Percentiles rank a stretch among this genome's conserved stretches.
Evolutionary conservation across 805 yeast species (phyloP).

Genomic region (Saccharomycopsis sp.): DNA sequence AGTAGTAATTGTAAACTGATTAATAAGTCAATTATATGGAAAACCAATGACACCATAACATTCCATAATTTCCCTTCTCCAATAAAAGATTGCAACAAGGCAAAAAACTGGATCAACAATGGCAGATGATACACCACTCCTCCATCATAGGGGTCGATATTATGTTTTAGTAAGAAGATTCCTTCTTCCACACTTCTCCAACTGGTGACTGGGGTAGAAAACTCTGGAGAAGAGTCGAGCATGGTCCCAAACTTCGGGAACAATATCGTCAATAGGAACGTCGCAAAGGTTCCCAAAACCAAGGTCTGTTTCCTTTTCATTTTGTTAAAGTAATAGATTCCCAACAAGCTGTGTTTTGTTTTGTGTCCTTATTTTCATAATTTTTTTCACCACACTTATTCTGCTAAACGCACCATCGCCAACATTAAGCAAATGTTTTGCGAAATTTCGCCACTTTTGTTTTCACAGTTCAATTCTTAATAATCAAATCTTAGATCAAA

Average conservation of each 20-base stretch:
- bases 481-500: no score
- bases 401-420: no score
- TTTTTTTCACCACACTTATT: no score
- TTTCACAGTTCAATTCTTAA: no score
- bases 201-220: slow-evolving; percentile 68
- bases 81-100: slow-evolving; percentile 23
- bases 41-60: slow-evolving; percentile 26
- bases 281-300: neutral
- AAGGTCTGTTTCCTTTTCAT: neutral
- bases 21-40: slow-evolving; percentile 47
- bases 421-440: no score
- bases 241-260: slow-evolving; percentile 24
- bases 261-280: neutral
- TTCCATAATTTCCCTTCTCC: slow-evolving; percentile 12
- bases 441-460: no score
- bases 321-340: neutral
- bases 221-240: slow-evolving; percentile 44
- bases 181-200: slow-evolving; percentile 59
- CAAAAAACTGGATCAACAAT: slow-evolving; percentile 38
- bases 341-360: neutral
- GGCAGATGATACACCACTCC: slow-evolving; percentile 87
- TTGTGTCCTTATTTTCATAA: no score
- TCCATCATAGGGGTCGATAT: slow-evolving; percentile 65
- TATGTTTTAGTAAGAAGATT: slow-evolving; percentile 44
- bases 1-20: slow-evolving; percentile 44